Conservation (phyloP, 805 yeast species). For the Metschnikowia anglica region DNA sequence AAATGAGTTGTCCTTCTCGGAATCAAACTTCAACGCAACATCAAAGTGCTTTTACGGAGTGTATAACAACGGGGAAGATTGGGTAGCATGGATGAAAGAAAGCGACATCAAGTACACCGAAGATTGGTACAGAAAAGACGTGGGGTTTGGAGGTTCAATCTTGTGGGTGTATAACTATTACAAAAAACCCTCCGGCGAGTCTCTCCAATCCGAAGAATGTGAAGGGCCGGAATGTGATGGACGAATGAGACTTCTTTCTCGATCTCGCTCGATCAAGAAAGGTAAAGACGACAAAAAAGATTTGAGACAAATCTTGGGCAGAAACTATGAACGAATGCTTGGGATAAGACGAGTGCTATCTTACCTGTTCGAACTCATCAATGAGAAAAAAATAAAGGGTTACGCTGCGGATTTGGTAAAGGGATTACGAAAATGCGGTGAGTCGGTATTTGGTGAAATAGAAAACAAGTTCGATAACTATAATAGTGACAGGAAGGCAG, state of each 20-base stretch:
- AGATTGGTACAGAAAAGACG: neutral
- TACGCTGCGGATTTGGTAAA: too few relatives aligned
- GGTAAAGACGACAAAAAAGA: neutral
- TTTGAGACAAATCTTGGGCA: neutral
- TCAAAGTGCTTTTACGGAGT: neutral
- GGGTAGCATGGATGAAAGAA: slow-evolving; percentile 4
- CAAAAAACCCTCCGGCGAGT: neutral
- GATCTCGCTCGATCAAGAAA: neutral
- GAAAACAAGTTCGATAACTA: neutral
- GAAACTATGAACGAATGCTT: neutral
- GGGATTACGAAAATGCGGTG: neutral
- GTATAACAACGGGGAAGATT: neutral
- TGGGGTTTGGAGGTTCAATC: neutral
- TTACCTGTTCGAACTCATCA: neutral
- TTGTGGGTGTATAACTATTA: neutral
- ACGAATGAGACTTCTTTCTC: neutral
- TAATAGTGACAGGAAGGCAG: too few relatives aligned
- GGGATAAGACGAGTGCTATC: neutral
- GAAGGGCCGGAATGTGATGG: neutral
- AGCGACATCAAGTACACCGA: neutral
- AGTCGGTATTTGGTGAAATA: neutral
- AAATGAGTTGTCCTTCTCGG: neutral
- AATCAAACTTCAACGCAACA: neutral
- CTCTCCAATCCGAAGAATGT: neutral
- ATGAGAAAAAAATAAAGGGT: neutral